phyloP scores from a whole-genome alignment of 208 protist species.

The Tritrichomonas musculus region DNA sequence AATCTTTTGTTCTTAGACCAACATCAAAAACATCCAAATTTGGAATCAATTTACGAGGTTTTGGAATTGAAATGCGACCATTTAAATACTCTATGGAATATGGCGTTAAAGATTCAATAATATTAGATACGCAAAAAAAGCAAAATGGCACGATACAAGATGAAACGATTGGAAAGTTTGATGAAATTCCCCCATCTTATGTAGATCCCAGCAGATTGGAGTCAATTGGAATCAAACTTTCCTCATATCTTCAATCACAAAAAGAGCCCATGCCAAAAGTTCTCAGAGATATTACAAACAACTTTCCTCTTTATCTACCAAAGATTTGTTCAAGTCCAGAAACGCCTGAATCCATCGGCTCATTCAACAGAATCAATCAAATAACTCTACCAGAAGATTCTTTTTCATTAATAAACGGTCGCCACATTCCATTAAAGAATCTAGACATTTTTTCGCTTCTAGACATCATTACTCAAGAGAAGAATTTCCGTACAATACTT shows the following conservation, averaged over 20 bases:
- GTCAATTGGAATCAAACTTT: neutral
- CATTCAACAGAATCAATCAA: neutral
- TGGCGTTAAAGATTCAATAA: conserved; percentile 21
- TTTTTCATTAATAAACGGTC: neutral
- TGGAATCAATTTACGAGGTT: neutral
- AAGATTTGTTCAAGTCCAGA: neutral
- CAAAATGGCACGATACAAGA: neutral
- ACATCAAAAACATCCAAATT: neutral
- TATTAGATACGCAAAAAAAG: neutral
- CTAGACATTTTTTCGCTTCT: neutral
- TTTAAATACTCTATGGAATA: conserved; percentile 31
- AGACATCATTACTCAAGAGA: neutral
- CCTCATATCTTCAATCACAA: neutral
- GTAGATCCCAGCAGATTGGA: neutral
- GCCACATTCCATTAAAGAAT: neutral
- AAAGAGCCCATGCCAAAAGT: neutral
- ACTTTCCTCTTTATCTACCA: neutral
- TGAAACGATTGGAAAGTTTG: neutral
- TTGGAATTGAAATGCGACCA: conserved; percentile 24
- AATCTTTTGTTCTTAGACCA: neutral
- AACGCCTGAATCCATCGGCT: neutral
- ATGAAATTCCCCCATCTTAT: neutral
- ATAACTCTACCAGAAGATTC: neutral
- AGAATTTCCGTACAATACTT: neutral
- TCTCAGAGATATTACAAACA: neutral